A percentile compares a stretch with the other conserved stretches of the same genome.
Conservation (phyloP, 202 grass and related monocot species). For the Carex sylvatica region DNA sequence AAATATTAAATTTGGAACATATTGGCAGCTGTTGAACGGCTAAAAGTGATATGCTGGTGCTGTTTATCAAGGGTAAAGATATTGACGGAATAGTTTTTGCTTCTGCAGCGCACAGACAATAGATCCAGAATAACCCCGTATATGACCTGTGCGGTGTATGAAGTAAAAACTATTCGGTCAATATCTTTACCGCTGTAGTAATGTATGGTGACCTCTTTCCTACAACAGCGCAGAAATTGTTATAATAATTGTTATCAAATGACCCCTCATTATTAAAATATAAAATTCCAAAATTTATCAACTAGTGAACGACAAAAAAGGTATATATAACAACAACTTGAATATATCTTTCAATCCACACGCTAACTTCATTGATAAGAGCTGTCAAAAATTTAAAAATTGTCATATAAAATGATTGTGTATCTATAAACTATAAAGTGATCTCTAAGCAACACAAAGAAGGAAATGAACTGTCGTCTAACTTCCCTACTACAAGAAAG, state of each 20-base stretch:
- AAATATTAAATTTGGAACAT: neutral
- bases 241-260: too few relatives aligned
- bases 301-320: neutral
- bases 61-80: too few relatives aligned
- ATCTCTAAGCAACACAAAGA: neutral
- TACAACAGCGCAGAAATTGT: neutral
- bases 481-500: neutral
- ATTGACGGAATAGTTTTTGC: too few relatives aligned
- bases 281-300: neutral
- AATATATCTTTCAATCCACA: neutral
- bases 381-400: neutral
- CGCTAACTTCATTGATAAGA: constrained; percentile 4
- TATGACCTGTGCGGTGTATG: too few relatives aligned
- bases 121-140: too few relatives aligned
- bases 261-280: too few relatives aligned
- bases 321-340: neutral
- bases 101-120: too few relatives aligned
- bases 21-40: too few relatives aligned
- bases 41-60: neutral
- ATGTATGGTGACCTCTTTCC: neutral
- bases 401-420: constrained; percentile 21
- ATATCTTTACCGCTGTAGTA: neutral
- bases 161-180: too few relatives aligned
- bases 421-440: constrained; percentile 6
- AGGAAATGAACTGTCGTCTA: neutral